phyloP scores from a whole-genome alignment of 495 filamentous ascomycete species.

The Viridothelium virens region DNA sequence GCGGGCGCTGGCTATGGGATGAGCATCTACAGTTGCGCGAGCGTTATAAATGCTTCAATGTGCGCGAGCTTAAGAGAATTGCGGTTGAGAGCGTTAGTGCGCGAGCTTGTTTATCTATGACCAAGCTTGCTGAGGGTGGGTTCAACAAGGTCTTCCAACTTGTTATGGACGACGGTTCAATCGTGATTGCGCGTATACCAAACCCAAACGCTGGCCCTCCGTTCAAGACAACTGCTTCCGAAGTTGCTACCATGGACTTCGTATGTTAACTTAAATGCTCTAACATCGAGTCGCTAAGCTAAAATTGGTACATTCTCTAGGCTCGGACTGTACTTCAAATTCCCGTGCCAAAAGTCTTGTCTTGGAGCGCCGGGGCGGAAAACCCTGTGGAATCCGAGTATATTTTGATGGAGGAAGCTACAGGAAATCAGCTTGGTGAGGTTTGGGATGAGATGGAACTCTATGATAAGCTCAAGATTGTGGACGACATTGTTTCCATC shows the following conservation, averaged over 20 bases:
- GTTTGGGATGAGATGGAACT: constrained; percentile 27
- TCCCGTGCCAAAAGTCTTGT: constrained; percentile 29
- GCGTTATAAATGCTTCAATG: constrained; percentile 9
- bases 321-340: constrained; percentile 14
- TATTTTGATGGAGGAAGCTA: constrained; percentile 35
- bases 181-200: constrained; percentile 36
- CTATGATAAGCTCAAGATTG: constrained; percentile 22
- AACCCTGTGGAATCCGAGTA: constrained; percentile 36
- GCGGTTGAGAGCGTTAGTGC: not conserved
- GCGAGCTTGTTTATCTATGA: not conserved
- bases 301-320: not conserved
- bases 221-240: constrained; percentile 35
- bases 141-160: constrained; percentile 40
- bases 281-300: not conserved
- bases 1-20: constrained; percentile 8
- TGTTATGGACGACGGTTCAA: constrained; percentile 39
- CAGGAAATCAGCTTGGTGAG: constrained; percentile 23
- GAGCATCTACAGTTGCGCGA: constrained; percentile 4
- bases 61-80: not conserved
- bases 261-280: constrained; percentile 23
- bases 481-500: constrained; percentile 29
- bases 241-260: constrained; percentile 42
- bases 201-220: constrained; percentile 37
- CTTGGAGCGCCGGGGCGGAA: constrained; percentile 28
- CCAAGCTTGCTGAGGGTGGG: constrained; percentile 35